phyloP scores from a whole-genome alignment of 768 basidiomycete genomes.

The Xerocomellus amylosporus region DNA sequence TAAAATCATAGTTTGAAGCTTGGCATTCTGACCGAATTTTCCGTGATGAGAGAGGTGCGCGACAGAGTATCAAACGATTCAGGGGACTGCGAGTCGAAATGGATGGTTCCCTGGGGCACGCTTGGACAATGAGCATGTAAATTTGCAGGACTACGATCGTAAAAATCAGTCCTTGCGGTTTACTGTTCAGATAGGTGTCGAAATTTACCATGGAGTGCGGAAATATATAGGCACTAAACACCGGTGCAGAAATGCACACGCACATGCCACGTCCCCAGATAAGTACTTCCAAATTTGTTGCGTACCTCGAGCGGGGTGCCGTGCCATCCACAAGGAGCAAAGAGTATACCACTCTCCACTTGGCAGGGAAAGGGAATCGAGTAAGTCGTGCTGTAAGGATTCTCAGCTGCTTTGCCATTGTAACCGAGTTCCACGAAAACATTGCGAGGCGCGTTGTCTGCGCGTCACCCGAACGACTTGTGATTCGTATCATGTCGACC shows the following conservation, averaged over 20 bases:
- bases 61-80: neutral
- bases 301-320: neutral
- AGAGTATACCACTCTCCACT: too few species aligned
- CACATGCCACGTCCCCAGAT: too few species aligned
- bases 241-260: neutral
- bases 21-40: neutral
- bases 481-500: neutral
- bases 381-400: too few species aligned
- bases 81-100: neutral
- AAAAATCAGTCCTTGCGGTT: neutral
- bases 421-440: neutral
- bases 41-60: neutral
- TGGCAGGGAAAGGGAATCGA: too few species aligned
- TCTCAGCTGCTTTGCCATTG: neutral
- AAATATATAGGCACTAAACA: too few species aligned
- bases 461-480: neutral
- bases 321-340: neutral
- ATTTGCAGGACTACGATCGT: neutral
- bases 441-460: neutral
- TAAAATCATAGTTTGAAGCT: neutral
- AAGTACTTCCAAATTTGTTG: neutral
- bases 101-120: too few species aligned
- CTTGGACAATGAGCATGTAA: neutral
- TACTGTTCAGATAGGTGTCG: neutral
- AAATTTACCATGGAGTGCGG: too few species aligned